phyloP scores from a whole-genome alignment of 805 yeast species.

The Priceomyces haplophilus region DNA sequence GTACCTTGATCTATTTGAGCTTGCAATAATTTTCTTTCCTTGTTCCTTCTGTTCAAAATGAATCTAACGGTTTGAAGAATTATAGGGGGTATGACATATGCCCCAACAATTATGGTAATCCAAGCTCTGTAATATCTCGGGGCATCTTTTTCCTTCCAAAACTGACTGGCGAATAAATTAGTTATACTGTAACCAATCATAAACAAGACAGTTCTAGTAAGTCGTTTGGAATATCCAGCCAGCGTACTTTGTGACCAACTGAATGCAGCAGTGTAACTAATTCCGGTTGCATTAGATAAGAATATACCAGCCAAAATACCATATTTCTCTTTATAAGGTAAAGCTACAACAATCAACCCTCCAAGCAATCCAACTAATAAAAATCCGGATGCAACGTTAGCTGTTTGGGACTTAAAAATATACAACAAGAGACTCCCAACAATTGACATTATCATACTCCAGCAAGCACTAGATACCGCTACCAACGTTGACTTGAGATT shows the following conservation, averaged over 20 bases:
- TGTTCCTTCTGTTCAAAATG: conserved; percentile 45
- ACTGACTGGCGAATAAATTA: conserved; percentile 54
- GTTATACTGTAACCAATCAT: conserved; percentile 48
- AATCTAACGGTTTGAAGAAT: conserved; percentile 31
- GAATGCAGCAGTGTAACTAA: conserved; percentile 32
- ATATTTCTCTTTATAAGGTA: conserved; percentile 43
- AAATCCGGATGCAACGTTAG: conserved; percentile 37
- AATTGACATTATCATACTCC: conserved; percentile 39
- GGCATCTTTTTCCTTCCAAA: conserved; percentile 47
- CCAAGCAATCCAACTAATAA: conserved; percentile 38
- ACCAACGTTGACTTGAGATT: conserved; percentile 49
- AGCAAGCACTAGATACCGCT: conserved; percentile 53
- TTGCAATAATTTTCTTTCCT: conserved; percentile 43
- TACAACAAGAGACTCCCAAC: conserved; percentile 32
- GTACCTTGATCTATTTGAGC: conserved; percentile 19
- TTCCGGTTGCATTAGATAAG: conserved; percentile 46
- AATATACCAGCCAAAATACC: conserved; percentile 44
- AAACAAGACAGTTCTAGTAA: conserved; percentile 44
- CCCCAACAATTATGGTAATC: conserved; percentile 53
- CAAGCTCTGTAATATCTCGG: conserved; percentile 40
- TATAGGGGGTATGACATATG: conserved; percentile 46
- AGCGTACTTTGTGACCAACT: conserved; percentile 31
- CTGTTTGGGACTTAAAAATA: conserved; percentile 9
- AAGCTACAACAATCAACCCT: conserved; percentile 42
- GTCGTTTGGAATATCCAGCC: conserved; percentile 51